Conservation (phyloP, 202 grass and related monocot species). For the Dendrocalamus latiflorus region DNA sequence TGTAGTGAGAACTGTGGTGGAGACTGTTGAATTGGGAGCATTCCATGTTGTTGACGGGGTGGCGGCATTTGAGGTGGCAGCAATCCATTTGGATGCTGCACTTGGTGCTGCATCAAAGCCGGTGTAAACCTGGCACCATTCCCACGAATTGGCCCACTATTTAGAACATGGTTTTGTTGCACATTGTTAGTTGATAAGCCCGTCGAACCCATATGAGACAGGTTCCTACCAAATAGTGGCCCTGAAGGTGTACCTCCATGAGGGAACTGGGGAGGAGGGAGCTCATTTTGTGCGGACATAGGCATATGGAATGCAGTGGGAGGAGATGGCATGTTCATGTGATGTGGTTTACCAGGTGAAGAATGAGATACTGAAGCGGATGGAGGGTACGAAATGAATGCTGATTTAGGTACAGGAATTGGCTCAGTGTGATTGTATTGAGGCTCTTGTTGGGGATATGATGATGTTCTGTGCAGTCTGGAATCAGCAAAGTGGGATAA, state of each 20-base stretch:
- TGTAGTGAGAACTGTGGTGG: conserved; percentile 48
- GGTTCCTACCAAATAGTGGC: conserved; percentile 27
- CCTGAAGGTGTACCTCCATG: conserved; percentile 27
- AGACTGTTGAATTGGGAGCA: conserved; percentile 40
- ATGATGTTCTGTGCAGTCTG: conserved; percentile 48
- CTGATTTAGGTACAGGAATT: conserved; percentile 52
- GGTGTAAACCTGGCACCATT: conserved; percentile 13
- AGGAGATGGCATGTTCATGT: conserved; percentile 33
- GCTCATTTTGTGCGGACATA: conserved; percentile 29
- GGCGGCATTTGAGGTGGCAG: conserved; percentile 24
- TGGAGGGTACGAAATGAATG: conserved; percentile 38
- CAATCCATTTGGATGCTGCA: conserved; percentile 36
- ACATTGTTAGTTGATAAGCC: conserved; percentile 2
- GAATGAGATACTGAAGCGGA: conserved; percentile 33
- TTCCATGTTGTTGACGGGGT: conserved; percentile 18
- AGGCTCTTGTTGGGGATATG: conserved; percentile 68
- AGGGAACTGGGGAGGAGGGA: not conserved
- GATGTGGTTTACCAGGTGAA: conserved; percentile 34
- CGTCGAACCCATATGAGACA: conserved; percentile 11
- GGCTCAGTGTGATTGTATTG: conserved; percentile 57
- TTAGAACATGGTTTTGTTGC: conserved; percentile 30
- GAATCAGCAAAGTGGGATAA: conserved; percentile 30
- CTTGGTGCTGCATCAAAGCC: conserved; percentile 13
- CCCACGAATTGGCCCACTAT: conserved; percentile 19
- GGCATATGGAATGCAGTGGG: conserved; percentile 29